These are phyloP conservation scores for Coemansia sp. DNA, from an alignment of 192 early-diverging fungal species.

Conservation along the genomic window DNA sequence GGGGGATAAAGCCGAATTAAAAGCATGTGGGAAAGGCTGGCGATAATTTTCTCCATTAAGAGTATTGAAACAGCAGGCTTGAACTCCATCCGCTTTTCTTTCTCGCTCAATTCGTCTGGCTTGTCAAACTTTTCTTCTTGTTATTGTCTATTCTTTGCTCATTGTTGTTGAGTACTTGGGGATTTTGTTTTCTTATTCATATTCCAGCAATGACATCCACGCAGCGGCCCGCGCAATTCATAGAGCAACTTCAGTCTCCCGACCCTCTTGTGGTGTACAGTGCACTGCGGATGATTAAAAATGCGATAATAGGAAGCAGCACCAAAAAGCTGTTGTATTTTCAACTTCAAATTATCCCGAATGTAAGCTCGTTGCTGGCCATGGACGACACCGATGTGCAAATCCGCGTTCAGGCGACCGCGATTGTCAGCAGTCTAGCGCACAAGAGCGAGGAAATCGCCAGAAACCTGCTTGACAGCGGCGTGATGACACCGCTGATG, in stretches of 20 bases:
- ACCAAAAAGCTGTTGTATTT: slow-evolving; percentile 48
- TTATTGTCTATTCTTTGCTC: too few relatives aligned
- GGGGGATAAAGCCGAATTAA: too few relatives aligned
- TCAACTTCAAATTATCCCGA: slow-evolving; percentile 36
- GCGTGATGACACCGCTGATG: slow-evolving; percentile 39
- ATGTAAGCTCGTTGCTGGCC: slow-evolving; percentile 35
- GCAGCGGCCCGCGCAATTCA: slow-evolving; percentile 15
- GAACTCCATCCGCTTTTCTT: too few relatives aligned
- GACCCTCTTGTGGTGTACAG: slow-evolving; percentile 47
- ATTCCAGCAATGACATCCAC: slow-evolving; percentile 17
- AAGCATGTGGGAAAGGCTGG: too few relatives aligned
- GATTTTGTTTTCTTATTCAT: neutral
- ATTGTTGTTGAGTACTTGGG: too few relatives aligned
- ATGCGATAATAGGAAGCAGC: slow-evolving; percentile 52
- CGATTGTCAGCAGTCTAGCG: slow-evolving; percentile 46
- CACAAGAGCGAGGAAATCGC: slow-evolving; percentile 40
- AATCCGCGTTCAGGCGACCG: slow-evolving; percentile 47
- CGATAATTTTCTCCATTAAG: too few relatives aligned
- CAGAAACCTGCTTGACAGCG: slow-evolving; percentile 24
- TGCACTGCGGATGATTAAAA: slow-evolving; percentile 49
- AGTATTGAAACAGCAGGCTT: too few relatives aligned
- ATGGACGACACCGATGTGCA: slow-evolving; percentile 34
- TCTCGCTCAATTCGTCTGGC: too few relatives aligned
- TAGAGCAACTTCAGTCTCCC: slow-evolving; percentile 46
- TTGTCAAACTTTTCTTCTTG: too few relatives aligned